These are phyloP conservation scores for Lasiodiplodia gonubiensis DNA, from an alignment of 2,329 filamentous ascomycete genomes.

Conservation along the genomic window DNA sequence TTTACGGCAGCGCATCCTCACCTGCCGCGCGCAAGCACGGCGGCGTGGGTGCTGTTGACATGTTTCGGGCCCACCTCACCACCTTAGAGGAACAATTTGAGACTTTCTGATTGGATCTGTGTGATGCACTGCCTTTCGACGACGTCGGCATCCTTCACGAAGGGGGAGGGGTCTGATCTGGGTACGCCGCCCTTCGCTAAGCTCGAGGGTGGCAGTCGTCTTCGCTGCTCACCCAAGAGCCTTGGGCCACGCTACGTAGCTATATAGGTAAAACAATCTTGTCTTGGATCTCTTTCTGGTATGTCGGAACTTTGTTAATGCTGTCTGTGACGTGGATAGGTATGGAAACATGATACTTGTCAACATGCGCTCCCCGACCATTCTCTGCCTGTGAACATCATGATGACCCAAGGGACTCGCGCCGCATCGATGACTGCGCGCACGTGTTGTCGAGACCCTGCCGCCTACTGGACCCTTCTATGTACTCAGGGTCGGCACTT, in stretches of 20 bases:
- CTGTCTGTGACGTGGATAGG: not conserved
- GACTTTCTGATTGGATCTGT: slow-evolving; percentile 54
- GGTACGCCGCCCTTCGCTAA: not conserved
- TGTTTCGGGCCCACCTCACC: slow-evolving; percentile 54
- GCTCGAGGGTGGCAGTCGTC: not conserved
- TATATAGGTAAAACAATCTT: not conserved
- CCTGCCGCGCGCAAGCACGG: slow-evolving; percentile 54
- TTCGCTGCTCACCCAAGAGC: not conserved
- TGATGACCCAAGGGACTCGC: not conserved
- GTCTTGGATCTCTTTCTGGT: not conserved
- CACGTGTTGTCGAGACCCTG: not conserved
- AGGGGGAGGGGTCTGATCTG: not conserved
- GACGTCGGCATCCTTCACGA: slow-evolving; percentile 9
- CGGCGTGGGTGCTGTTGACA: slow-evolving; percentile 56
- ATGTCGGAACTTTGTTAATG: not conserved
- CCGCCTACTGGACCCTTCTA: not conserved
- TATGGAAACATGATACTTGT: not conserved
- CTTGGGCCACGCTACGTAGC: not conserved
- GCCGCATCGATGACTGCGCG: not conserved
- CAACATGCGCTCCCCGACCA: not conserved
- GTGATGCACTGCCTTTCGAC: slow-evolving; percentile 29
- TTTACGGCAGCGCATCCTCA: slow-evolving; percentile 62
- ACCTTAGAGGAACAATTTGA: slow-evolving; percentile 53
- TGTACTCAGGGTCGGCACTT: not conserved
- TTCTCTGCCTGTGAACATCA: not conserved